These are phyloP conservation scores for Moesziomyces globuligerus DNA, from an alignment of 1,284 basidiomycete genomes.

Conservation along the genomic window DNA sequence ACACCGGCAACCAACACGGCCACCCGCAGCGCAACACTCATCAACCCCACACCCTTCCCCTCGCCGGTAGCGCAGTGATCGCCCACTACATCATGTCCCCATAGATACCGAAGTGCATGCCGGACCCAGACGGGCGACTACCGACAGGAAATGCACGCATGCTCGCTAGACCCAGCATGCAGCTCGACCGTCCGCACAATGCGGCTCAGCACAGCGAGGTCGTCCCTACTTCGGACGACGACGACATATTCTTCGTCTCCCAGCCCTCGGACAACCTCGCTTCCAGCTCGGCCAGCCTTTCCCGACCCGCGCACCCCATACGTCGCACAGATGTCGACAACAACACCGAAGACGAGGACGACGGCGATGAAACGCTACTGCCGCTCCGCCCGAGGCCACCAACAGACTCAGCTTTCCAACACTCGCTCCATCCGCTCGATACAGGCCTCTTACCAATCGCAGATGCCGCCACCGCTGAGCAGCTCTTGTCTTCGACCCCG, in stretches of 20 bases:
- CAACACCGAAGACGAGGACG: not conserved
- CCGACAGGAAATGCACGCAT: constrained; percentile 28
- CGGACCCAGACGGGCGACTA: too few species aligned
- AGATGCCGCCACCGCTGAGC: not conserved
- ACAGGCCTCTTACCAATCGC: not conserved
- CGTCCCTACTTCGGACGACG: constrained; percentile 38
- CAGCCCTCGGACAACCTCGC: constrained; percentile 18
- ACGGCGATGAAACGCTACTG: not conserved
- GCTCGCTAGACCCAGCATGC: constrained; percentile 3
- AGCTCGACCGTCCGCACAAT: not conserved
- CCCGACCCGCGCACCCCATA: not conserved
- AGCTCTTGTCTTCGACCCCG: not conserved
- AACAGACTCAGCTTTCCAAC: not conserved
- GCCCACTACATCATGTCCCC: too few species aligned
- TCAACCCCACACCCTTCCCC: too few species aligned
- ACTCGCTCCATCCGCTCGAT: not conserved
- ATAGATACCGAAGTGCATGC: too few species aligned
- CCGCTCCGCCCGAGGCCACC: not conserved
- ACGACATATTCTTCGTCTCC: constrained; percentile 36
- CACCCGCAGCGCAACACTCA: not conserved
- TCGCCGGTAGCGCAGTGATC: too few species aligned
- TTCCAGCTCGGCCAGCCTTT: constrained; percentile 1
- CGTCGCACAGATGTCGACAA: not conserved
- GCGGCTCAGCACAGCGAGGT: constrained; percentile 2
- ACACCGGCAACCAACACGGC: not conserved